These are phyloP conservation scores for Phalaenopsis equestris DNA, from an alignment of 106 monocot genomes.

Conservation along the genomic window DNA sequence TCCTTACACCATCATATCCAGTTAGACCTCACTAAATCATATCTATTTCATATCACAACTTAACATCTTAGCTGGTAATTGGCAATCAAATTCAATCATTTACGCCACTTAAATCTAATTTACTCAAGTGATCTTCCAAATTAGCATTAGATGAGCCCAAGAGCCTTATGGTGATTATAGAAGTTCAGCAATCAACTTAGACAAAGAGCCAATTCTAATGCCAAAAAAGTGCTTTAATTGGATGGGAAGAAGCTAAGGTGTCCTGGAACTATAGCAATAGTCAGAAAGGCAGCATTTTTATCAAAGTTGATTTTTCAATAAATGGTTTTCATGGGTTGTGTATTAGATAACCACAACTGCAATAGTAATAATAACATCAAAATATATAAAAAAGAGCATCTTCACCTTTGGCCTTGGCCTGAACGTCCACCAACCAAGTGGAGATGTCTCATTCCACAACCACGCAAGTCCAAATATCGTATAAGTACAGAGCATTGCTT, in stretches of 20 bases:
- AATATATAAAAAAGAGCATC: not conserved
- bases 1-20: no score
- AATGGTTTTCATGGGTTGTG: not conserved
- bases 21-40: no score
- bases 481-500: conserved; percentile 84
- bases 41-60: no score
- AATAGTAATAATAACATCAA: not conserved
- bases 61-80: no score
- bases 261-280: not conserved
- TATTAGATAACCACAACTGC: not conserved
- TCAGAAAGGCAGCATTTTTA: not conserved
- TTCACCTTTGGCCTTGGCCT: conserved; percentile 86
- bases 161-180: no score
- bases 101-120: no score
- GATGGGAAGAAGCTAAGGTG: not conserved
- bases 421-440: conserved; percentile 94
- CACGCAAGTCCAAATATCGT: conserved; percentile 65
- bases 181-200: no score
- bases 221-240: not conserved
- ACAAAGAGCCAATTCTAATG: no score
- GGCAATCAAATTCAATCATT: no score
- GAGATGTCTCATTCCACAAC: conserved; percentile 90
- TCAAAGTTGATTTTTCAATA: not conserved
- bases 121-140: no score
- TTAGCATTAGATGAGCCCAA: no score